Evolutionary conservation across 1,284 basidiomycete species (phyloP).

Genomic region (Apiotrichum porosum): DNA sequence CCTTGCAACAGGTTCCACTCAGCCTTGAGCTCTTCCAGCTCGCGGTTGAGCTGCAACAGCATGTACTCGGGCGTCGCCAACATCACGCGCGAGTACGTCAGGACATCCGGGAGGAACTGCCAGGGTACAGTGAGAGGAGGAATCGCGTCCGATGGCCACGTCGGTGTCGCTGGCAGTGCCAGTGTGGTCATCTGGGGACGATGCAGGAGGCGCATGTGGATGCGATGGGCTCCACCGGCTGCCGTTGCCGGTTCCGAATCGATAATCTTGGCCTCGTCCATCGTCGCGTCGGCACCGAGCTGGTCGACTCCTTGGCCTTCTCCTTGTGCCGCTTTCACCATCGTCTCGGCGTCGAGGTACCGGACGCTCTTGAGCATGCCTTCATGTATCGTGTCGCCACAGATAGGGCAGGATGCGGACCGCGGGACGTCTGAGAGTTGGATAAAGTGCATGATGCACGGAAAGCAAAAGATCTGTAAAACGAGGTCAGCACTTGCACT

Average conservation of each 20-base stretch:
- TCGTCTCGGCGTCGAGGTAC: conserved; percentile 46
- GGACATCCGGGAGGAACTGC: conserved; percentile 90
- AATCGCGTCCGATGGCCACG: conserved; percentile 91
- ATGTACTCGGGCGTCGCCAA: conserved; percentile 85
- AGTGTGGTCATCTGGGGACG: conserved; percentile 91
- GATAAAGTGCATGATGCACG: conserved; percentile 88
- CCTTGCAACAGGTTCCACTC: conserved; percentile 58
- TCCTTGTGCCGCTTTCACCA: conserved; percentile 30
- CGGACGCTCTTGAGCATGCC: conserved; percentile 87
- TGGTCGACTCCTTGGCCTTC: conserved; percentile 16
- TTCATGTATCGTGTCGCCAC: conserved; percentile 87
- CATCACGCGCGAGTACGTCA: conserved; percentile 89
- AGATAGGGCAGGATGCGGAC: conserved; percentile 90
- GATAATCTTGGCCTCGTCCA: conserved; percentile 43
- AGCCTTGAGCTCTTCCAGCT: conserved; percentile 63
- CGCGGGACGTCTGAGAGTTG: conserved; percentile 72
- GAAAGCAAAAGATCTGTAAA: conserved; percentile 76
- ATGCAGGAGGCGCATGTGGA: conserved; percentile 86
- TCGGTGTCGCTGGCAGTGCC: conserved; percentile 83
- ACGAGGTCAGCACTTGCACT: conserved; percentile 1
- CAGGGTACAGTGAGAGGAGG: conserved; percentile 82
- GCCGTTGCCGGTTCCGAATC: conserved; percentile 32
- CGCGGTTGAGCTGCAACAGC: conserved; percentile 64
- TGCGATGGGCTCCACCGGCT: conserved; percentile 23
- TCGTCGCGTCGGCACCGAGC: background rate